Percentiles rank a stretch among this genome's conserved stretches.
Evolutionary conservation across 1,284 basidiomycete genomes (phyloP).

Genomic region (Cutaneotrichosporon curvatum): DNA sequence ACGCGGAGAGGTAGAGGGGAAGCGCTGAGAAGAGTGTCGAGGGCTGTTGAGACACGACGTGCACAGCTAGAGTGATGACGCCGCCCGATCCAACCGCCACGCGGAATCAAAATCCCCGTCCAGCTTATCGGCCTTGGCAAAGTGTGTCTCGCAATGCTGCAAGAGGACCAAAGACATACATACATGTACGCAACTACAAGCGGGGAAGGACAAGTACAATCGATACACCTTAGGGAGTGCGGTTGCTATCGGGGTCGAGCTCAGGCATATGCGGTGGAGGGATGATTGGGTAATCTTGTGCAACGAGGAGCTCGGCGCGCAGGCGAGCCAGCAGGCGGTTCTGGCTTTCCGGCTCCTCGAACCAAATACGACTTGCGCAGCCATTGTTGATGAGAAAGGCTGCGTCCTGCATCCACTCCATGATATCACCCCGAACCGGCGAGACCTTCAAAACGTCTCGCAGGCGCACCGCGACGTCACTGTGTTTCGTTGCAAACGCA

Average conservation of each 20-base stretch:
- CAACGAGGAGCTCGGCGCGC: constrained; percentile 2
- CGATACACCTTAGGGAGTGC: neutral
- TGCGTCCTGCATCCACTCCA: constrained; percentile 3
- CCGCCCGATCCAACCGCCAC: neutral
- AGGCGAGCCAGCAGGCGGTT: constrained; percentile 2
- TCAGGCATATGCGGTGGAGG: neutral
- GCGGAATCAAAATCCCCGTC: neutral
- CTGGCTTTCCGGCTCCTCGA: neutral
- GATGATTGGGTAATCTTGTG: neutral
- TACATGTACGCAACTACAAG: too few species aligned
- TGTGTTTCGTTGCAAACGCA: too few species aligned
- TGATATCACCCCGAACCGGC: too few species aligned
- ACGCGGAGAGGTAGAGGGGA: too few species aligned
- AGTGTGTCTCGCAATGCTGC: neutral
- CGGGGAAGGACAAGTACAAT: too few species aligned
- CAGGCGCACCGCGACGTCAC: too few species aligned
- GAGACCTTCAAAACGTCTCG: too few species aligned
- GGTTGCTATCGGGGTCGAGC: neutral
- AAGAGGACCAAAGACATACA: too few species aligned
- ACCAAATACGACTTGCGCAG: constrained; percentile 1
- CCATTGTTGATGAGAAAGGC: neutral
- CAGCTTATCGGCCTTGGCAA: neutral
- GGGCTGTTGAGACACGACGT: too few species aligned
- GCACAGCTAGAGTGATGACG: too few species aligned
- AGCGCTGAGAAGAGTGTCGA: too few species aligned